Percentiles rank a stretch among this genome's conserved stretches.
Conservation (phyloP, 2,329 filamentous ascomycete species). For the Lachnellula cervina region DNA sequence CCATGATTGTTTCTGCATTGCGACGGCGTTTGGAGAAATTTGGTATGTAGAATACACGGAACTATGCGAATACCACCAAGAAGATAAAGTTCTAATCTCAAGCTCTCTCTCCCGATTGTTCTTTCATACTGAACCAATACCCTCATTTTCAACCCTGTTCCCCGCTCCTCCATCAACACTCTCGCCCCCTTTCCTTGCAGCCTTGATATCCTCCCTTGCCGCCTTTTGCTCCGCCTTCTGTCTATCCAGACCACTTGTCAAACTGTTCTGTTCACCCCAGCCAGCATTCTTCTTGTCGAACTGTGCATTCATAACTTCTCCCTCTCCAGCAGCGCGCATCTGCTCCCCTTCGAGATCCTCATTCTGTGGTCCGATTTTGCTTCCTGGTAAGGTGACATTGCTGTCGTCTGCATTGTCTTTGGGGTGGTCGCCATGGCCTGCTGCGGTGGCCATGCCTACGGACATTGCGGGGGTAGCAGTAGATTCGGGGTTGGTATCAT, state of each 20-base stretch:
- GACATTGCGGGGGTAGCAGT: constrained; percentile 24
- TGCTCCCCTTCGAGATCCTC: constrained; percentile 32
- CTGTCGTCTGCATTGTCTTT: constrained; percentile 28
- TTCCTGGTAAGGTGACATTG: constrained; percentile 21
- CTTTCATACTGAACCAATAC: constrained; percentile 21
- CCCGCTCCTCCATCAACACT: constrained; percentile 30
- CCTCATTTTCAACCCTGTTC: constrained; percentile 27
- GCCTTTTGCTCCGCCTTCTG: constrained; percentile 31
- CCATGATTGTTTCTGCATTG: constrained; percentile 21
- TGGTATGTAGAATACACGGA: constrained; percentile 16
- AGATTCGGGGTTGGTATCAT: constrained; percentile 17
- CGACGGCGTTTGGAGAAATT: constrained; percentile 25
- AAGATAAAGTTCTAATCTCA: not conserved
- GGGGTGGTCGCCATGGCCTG: constrained; percentile 29
- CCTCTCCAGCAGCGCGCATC: constrained; percentile 28
- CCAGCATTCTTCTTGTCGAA: constrained; percentile 30
- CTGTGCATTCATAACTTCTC: constrained; percentile 30
- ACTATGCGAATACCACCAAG: constrained; percentile 5
- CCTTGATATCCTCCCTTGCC: constrained; percentile 27
- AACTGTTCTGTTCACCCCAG: constrained; percentile 29
- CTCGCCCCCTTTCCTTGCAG: constrained; percentile 19
- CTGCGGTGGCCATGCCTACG: constrained; percentile 27
- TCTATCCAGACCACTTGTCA: constrained; percentile 29
- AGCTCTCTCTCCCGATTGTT: not conserved
- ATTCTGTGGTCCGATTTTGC: constrained; percentile 26